Evolutionary conservation across 2,329 filamentous ascomycete species (phyloP).

Genomic region (Pyrenochaeta sp.): DNA sequence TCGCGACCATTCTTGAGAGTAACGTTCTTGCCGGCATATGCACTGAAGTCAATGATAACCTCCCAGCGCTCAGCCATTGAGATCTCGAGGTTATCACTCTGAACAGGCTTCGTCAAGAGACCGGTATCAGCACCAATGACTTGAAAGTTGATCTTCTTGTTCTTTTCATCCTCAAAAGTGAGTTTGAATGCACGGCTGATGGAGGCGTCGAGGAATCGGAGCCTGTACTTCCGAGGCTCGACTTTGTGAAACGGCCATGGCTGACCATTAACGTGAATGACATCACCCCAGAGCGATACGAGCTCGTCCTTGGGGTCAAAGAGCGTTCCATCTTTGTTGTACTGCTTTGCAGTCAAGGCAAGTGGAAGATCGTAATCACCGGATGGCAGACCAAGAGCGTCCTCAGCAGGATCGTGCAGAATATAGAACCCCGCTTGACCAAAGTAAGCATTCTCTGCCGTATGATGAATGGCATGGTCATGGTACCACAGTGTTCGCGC

Average conservation of each 20-base stretch:
- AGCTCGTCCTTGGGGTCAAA: slow-evolving; percentile 58
- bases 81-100: slow-evolving; percentile 55
- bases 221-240: slow-evolving; percentile 68
- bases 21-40: slow-evolving; percentile 61
- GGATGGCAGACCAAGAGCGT: slow-evolving; percentile 59
- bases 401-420: slow-evolving; percentile 61
- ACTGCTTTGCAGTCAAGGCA: slow-evolving; percentile 62
- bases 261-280: slow-evolving; percentile 67
- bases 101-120: slow-evolving; percentile 52
- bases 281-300: slow-evolving; percentile 63
- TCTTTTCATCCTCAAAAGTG: slow-evolving; percentile 54
- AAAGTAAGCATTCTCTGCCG: slow-evolving; percentile 66
- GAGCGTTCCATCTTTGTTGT: slow-evolving; percentile 62
- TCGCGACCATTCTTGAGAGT: slow-evolving; percentile 56
- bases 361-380: slow-evolving; percentile 66
- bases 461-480: slow-evolving; percentile 55
- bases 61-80: slow-evolving; percentile 68
- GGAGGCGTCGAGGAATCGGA: slow-evolving; percentile 61
- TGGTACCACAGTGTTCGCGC: slow-evolving; percentile 66
- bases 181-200: slow-evolving; percentile 57
- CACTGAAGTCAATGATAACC: slow-evolving; percentile 65
- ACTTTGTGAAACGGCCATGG: slow-evolving; percentile 68
- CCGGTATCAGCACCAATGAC: slow-evolving; percentile 65
- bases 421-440: slow-evolving; percentile 68
- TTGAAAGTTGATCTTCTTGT: slow-evolving; percentile 57